These are phyloP conservation scores for Trametes cinnabarina DNA, from an alignment of 768 basidiomycete genomes.

Conservation along the genomic window DNA sequence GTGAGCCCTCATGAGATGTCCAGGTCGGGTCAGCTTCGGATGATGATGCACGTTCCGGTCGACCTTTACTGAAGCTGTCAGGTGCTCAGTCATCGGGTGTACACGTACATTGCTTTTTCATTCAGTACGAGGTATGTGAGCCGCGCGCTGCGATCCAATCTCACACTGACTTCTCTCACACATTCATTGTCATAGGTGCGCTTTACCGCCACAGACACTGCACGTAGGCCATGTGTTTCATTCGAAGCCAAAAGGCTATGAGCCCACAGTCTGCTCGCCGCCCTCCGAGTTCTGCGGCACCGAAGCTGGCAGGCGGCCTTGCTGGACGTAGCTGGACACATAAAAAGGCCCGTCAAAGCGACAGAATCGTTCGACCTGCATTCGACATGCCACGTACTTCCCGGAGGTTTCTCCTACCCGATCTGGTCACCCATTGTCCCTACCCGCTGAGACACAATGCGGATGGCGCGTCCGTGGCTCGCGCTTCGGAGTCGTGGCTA, in stretches of 20 bases:
- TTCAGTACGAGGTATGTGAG: neutral
- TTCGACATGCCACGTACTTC: neutral
- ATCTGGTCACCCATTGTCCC: slow-evolving; percentile 39
- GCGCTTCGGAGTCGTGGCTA: slow-evolving; percentile 38
- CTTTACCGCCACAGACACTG: slow-evolving; percentile 4
- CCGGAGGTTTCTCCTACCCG: slow-evolving; percentile 38
- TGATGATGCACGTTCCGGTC: neutral
- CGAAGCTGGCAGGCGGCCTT: neutral
- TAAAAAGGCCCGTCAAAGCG: neutral
- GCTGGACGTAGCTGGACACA: neutral
- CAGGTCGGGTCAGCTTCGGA: too few relatives aligned
- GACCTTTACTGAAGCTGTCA: neutral
- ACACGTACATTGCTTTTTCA: too few relatives aligned
- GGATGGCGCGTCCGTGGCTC: slow-evolving; percentile 34
- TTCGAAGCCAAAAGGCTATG: slow-evolving; percentile 10
- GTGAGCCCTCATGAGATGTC: too few relatives aligned
- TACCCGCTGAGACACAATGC: slow-evolving; percentile 35
- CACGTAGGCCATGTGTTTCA: neutral
- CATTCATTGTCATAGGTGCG: neutral
- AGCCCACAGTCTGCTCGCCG: neutral
- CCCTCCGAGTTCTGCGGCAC: neutral
- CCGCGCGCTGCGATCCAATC: neutral
- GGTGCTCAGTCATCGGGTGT: too few relatives aligned
- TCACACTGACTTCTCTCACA: neutral
- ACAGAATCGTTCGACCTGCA: neutral